Percentiles rank a stretch among this genome's conserved stretches.
These are phyloP conservation scores for Apophysomyces elegans DNA, from an alignment of 371 early-diverging fungal genomes.

Conservation along the genomic window DNA sequence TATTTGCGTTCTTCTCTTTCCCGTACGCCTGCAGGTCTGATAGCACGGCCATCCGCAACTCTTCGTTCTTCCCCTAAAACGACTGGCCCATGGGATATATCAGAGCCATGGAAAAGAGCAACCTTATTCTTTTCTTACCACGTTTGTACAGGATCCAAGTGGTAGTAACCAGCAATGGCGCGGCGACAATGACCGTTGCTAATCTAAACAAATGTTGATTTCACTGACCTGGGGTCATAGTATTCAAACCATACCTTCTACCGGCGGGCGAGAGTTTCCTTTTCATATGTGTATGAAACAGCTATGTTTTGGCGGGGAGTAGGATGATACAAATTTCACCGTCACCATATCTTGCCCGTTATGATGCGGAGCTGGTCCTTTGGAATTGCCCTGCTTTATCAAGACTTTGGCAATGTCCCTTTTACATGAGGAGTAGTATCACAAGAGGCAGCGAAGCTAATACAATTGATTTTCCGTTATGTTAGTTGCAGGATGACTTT, in stretches of 20 bases:
- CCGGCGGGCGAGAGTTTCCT: conserved; percentile 40
- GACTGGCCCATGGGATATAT: conserved; percentile 21
- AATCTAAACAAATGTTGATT: conserved; percentile 24
- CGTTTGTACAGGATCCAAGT: conserved; percentile 53
- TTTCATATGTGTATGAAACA: conserved; percentile 12
- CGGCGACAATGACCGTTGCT: conserved; percentile 47
- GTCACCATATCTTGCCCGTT: too few species aligned
- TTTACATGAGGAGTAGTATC: too few species aligned
- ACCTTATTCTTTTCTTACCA: conserved; percentile 23
- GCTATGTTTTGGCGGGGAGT: too few species aligned
- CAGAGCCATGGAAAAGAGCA: not conserved
- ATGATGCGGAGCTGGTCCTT: too few species aligned
- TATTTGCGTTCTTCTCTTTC: conserved; percentile 31
- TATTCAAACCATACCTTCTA: conserved; percentile 22
- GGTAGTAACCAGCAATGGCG: conserved; percentile 47
- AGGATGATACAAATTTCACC: too few species aligned
- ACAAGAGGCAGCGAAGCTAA: too few species aligned
- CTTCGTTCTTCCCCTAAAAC: conserved; percentile 49
- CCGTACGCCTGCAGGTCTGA: conserved; percentile 46
- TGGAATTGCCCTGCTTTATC: too few species aligned
- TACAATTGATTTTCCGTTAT: too few species aligned
- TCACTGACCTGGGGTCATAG: not conserved
- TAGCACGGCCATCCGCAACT: conserved; percentile 38
- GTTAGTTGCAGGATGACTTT: too few species aligned
- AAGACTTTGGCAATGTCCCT: too few species aligned